phyloP scores from a whole-genome alignment of 2,329 filamentous ascomycete genomes.

The Dothiorella sarmentorum region DNA sequence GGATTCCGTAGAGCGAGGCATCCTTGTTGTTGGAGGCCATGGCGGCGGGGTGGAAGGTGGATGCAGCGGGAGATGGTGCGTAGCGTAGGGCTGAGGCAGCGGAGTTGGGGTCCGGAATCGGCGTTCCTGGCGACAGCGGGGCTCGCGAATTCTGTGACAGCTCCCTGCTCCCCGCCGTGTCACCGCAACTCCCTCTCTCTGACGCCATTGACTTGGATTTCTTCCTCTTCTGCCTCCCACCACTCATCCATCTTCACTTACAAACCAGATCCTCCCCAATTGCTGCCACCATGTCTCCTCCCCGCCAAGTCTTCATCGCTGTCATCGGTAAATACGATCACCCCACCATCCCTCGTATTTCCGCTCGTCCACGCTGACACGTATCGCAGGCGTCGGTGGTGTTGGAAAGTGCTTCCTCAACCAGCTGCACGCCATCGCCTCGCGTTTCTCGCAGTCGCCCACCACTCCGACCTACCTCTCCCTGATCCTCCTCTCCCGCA shows the following conservation, averaged over 20 bases:
- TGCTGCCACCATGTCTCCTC: slow-evolving; percentile 37
- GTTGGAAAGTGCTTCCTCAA: slow-evolving; percentile 88
- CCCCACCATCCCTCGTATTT: not conserved
- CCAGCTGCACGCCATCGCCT: slow-evolving; percentile 68
- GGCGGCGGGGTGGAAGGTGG: not conserved
- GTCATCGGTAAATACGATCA: slow-evolving; percentile 39
- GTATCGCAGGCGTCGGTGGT: slow-evolving; percentile 71
- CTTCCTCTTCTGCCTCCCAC: not conserved
- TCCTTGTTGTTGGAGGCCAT: slow-evolving; percentile 46
- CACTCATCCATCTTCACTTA: not conserved
- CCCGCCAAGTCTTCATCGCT: slow-evolving; percentile 46
- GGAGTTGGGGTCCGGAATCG: not conserved
- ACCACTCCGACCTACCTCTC: slow-evolving; percentile 66
- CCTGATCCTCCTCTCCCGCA: slow-evolving; percentile 82
- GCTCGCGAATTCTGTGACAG: slow-evolving; percentile 12
- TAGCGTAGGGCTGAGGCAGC: not conserved
- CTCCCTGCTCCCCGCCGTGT: not conserved
- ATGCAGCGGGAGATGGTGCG: not conserved
- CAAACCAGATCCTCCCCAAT: not conserved
- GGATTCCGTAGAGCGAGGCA: slow-evolving; percentile 72
- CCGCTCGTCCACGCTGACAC: slow-evolving; percentile 3
- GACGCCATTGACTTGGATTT: slow-evolving; percentile 11
- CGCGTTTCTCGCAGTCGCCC: slow-evolving; percentile 51
- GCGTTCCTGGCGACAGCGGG: slow-evolving; percentile 10
- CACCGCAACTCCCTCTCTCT: slow-evolving; percentile 5